Evolutionary conservation across 2,329 filamentous ascomycete genomes (phyloP), one percentile per base, ranked within the genome.

Genomic region (Fusarium sp.): DNA sequence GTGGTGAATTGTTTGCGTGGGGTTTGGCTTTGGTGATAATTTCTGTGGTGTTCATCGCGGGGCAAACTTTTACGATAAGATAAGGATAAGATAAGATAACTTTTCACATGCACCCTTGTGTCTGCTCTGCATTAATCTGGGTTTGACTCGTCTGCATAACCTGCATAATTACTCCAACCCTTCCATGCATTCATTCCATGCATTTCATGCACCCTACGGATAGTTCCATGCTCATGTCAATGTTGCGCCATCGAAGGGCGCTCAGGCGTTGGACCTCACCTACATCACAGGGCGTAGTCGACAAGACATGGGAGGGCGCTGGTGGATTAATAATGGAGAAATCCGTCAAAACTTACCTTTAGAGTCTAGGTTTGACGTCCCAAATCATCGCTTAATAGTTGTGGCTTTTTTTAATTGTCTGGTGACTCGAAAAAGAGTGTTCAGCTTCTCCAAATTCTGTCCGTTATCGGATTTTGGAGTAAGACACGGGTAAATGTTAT

Each of bases 21-120:
- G 67, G 53, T 54, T 62, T 70, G 53, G 67, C 49, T 54, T 62
- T 70, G 68, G 66, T 41, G 67, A 71, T 74, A 71, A 73, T 71
- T 74, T 74, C 61, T 71, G 62, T 66, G 71, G 66, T 74, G 69
- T 65, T 74, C 53, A 72, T 66, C 49, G 72, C 65, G 71, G 72
- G 71, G 72, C 71, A 74, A 46, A 69, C 32, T 66, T 74, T 72
- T 65, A 29, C 27, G 63, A 70, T 71, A 68, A 63, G 71, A 71
- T 67, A 73, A 67, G 51, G 34, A 56, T 30, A 20, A 48, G 67
- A 69, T 67, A 69, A 67, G 71, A 44, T 29, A 10, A 41, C 5
- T 11, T 18, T n/a, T 38, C 34, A 34, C 34, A 38, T 38, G 34
- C 34, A 38, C 34, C 18, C 1, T 18, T 47, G 44, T 18, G 27